Base-by-base conservation (phyloP, 2,329 filamentous ascomycete species). In the Incumbomyces lentus region DNA sequence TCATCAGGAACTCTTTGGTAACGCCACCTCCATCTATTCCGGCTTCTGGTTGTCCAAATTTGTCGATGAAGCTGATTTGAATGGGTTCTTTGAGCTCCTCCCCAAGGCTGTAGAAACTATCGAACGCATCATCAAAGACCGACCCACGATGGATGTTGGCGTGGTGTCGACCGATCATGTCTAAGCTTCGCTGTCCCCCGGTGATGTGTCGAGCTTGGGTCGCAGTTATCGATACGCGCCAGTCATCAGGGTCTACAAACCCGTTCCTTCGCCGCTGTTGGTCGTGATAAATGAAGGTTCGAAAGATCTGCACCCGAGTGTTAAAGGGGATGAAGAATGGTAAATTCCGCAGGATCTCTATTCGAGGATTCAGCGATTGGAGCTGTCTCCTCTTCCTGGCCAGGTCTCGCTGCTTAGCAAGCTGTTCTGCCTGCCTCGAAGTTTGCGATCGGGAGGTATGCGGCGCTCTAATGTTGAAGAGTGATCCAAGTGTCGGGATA, bases 11-110 rank as follows among this genome's bases (percentile, higher is more conserved):
- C 59, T 98, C 92, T 58, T 98, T 98, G 1, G 90, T 95, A 7
- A 98, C 92, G 52, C 92, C 92, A 7, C 92, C 92, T 0, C 92
- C 92, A 60, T 98, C 92, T 46, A 98, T 96, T 8, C 92, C 92
- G 11, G 90, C 90, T 66, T 98, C 92, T 6, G 79, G 74, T 1
- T 82, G 78, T 50, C 84, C 85, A 55, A 94, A 98, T 49, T 88
- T 78, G 61, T 98, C 92, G 36, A 95, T 81, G 62, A 98, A 98
- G 0, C 86, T 92, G 58, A 98, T 96, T 60, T 94, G 87, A 31
- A 98, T 95, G 0, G 88, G 87, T 60, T 96, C 90, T 61, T 96
- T 96, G 47, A 98, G 67, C 1, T 81, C 82, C 12, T 90, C 84
- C 0, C 84, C 84, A 4, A 96, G 72, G 1, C 76, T 64, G 58